phyloP scores from a whole-genome alignment of 805 yeast genomes.

The Scheffersomyces amazonensis region DNA sequence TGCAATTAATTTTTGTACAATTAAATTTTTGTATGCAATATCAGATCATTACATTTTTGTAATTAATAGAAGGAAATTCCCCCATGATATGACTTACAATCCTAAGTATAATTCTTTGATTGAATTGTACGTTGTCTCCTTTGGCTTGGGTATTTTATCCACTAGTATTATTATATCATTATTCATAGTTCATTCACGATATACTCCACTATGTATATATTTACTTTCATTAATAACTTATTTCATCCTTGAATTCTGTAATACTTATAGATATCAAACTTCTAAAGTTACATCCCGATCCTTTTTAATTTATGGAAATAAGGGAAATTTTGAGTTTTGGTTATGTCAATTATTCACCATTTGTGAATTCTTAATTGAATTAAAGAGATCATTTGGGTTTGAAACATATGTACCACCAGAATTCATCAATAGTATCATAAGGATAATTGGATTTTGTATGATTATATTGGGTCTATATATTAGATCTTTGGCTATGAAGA shows the following conservation, averaged over 20 bases:
- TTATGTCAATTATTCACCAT: constrained; percentile 22
- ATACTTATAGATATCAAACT: constrained; percentile 23
- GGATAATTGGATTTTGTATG: constrained; percentile 12
- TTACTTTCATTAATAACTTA: constrained; percentile 5
- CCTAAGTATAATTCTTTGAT: constrained; percentile 13
- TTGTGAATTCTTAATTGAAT: constrained; percentile 17
- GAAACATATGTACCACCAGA: background rate
- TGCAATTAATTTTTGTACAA: too few relatives aligned
- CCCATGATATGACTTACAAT: constrained; percentile 11
- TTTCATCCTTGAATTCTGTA: constrained; percentile 25
- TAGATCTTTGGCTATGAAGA: constrained; percentile 26
- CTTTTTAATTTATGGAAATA: constrained; percentile 34
- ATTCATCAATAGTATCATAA: background rate
- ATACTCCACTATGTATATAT: background rate
- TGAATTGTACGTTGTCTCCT: constrained; percentile 16
- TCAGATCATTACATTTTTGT: too few relatives aligned
- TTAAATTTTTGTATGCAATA: too few relatives aligned
- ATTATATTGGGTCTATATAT: constrained; percentile 21
- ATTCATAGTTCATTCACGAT: background rate
- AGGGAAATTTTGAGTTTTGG: constrained; percentile 29
- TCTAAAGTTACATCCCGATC: constrained; percentile 19
- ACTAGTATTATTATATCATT: background rate
- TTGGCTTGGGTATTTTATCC: constrained; percentile 14
- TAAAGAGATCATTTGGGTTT: too few relatives aligned
- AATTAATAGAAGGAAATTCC: too few relatives aligned